Percentiles rank a stretch among this genome's conserved stretches.
These are phyloP conservation scores for Daedaleopsis nitida DNA, from an alignment of 768 basidiomycete species.

Conservation along the genomic window DNA sequence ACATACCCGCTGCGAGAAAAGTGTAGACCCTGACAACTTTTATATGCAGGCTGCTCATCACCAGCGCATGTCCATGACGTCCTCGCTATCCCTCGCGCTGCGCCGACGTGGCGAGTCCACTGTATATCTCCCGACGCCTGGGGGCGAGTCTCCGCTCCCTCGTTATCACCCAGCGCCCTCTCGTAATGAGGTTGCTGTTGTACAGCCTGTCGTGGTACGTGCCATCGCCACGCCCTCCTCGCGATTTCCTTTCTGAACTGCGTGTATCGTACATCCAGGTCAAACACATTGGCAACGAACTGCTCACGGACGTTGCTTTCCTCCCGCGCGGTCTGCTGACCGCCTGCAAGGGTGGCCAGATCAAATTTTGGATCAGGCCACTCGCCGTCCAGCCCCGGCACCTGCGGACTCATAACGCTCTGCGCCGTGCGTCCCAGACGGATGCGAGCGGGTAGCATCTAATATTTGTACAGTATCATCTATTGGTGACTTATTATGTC, in stretches of 20 bases:
- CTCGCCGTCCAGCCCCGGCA: slow-evolving; percentile 45
- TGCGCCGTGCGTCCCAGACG: slow-evolving; percentile 20
- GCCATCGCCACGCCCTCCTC: background rate
- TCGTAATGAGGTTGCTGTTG: slow-evolving; percentile 83
- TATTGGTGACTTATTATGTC: slow-evolving; percentile 1
- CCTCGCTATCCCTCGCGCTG: slow-evolving; percentile 72
- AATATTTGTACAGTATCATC: background rate
- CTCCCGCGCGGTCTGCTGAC: slow-evolving; percentile 80
- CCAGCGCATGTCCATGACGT: slow-evolving; percentile 77
- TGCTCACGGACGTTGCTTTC: slow-evolving; percentile 75
- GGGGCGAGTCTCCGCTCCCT: slow-evolving; percentile 44
- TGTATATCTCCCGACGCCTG: slow-evolving; percentile 52
- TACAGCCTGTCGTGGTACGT: slow-evolving; percentile 87
- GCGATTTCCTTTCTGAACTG: background rate
- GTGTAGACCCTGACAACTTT: background rate
- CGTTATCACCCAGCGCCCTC: slow-evolving; percentile 89
- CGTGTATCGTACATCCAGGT: slow-evolving; percentile 45
- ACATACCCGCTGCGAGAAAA: background rate
- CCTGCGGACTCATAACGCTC: slow-evolving; percentile 24
- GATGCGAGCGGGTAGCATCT: slow-evolving; percentile 9
- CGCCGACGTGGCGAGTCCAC: slow-evolving; percentile 55
- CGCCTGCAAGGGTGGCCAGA: slow-evolving; percentile 70
- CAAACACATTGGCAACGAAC: slow-evolving; percentile 79
- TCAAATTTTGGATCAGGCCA: slow-evolving; percentile 86
- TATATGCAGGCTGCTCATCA: slow-evolving; percentile 54